A percentile compares a stretch with the other conserved stretches of the same genome.
Evolutionary conservation across 176 grass and related monocot genomes (phyloP).

Genomic region (Bolboschoenus planiculmis): DNA sequence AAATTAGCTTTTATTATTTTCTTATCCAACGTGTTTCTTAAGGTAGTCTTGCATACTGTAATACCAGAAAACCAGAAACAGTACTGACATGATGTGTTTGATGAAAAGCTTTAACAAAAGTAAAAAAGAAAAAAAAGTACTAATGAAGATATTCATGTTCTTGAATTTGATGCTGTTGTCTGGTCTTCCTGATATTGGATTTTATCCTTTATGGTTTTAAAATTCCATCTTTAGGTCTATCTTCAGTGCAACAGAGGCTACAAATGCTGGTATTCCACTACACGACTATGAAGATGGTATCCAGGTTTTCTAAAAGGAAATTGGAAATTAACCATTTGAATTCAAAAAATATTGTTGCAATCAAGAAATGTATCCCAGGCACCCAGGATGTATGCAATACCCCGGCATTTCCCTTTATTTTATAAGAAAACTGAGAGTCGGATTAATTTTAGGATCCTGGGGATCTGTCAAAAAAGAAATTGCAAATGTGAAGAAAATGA

Average conservation of each 20-base stretch:
- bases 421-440: neutral
- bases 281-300: slow-evolving; percentile 37
- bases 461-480: neutral
- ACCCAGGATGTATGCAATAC: neutral
- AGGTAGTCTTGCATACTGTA: neutral
- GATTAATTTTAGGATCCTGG: neutral
- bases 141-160: neutral
- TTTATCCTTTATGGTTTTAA: neutral
- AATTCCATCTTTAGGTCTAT: slow-evolving; percentile 50
- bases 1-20: neutral
- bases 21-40: neutral
- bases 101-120: neutral
- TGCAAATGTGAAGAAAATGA: neutral
- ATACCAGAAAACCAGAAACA: neutral
- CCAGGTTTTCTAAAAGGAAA: slow-evolving; percentile 31
- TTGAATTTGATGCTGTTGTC: neutral
- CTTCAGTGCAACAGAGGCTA: slow-evolving; percentile 67
- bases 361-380: neutral
- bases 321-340: neutral
- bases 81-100: neutral
- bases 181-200: neutral
- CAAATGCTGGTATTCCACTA: slow-evolving; percentile 53
- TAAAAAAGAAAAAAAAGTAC: too few relatives aligned
- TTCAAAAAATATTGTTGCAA: neutral
- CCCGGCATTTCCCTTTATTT: neutral